phyloP scores from a whole-genome alignment of 1,139 yeast species.

The Eremothecium coryli region DNA sequence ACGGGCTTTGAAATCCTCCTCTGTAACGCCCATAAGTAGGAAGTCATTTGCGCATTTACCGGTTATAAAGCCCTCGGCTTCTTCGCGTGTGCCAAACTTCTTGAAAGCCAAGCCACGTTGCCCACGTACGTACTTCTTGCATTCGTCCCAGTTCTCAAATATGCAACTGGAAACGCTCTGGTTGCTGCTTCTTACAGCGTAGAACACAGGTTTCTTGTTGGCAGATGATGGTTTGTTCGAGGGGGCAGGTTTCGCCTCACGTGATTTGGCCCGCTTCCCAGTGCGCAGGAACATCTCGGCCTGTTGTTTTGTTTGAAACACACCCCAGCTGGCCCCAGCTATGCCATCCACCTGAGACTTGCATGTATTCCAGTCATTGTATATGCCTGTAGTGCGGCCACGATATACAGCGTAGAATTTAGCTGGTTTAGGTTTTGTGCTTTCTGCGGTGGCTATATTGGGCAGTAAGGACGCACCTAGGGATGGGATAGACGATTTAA shows the following conservation, averaged over 20 bases:
- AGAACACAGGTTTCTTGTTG: conserved; percentile 8
- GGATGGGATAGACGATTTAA: no score
- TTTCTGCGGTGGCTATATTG: no score
- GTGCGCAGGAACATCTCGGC: conserved; percentile 36
- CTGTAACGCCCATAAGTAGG: conserved; percentile 15
- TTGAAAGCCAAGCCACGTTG: conserved; percentile 39
- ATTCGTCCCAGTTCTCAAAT: conserved; percentile 39
- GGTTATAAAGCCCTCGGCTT: conserved; percentile 33
- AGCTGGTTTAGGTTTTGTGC: not conserved
- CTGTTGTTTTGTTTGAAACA: conserved; percentile 38
- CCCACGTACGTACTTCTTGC: conserved; percentile 39
- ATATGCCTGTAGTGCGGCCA: conserved; percentile 49
- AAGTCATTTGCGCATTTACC: conserved; percentile 18
- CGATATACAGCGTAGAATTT: conserved; percentile 48
- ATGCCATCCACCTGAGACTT: conserved; percentile 42
- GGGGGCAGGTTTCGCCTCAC: not conserved
- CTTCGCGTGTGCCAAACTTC: conserved; percentile 35
- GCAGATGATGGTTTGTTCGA: not conserved
- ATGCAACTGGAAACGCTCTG: conserved; percentile 29
- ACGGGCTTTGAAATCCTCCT: conserved; percentile 11
- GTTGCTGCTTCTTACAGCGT: conserved; percentile 38
- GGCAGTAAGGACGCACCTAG: no score
- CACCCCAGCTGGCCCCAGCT: conserved; percentile 46
- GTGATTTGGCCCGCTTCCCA: conserved; percentile 4
- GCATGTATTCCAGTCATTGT: conserved; percentile 43